Evolutionary conservation across 305 asterid species (phyloP).

Genomic region (Solanum hybrid): DNA sequence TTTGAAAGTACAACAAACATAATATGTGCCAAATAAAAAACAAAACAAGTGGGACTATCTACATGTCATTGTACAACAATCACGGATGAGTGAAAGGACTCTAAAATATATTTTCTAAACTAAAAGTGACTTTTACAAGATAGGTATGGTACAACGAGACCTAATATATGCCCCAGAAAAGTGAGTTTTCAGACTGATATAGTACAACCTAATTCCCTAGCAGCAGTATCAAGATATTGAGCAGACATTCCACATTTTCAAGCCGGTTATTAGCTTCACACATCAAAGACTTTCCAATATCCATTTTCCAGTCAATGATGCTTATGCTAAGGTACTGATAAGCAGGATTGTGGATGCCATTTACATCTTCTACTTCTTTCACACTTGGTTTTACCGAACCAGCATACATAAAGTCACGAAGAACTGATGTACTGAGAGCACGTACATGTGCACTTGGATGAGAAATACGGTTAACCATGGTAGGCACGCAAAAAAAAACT

Average conservation of each 20-base stretch:
- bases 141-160: background rate
- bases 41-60: background rate
- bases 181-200: conserved; percentile 27
- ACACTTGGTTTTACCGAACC: conserved; percentile 37
- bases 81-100: background rate
- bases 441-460: conserved; percentile 98
- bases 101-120: background rate
- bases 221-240: conserved; percentile 64
- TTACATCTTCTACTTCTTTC: conserved; percentile 27
- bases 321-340: conserved; percentile 42
- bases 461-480: conserved; percentile 74
- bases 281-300: conserved; percentile 66
- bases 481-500: conserved; percentile 39
- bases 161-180: background rate
- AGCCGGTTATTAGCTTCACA: conserved; percentile 88
- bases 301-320: conserved; percentile 56
- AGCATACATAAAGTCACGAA: conserved; percentile 65
- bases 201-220: conserved; percentile 75
- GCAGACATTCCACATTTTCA: conserved; percentile 69
- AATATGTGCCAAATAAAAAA: background rate
- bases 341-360: conserved; percentile 33
- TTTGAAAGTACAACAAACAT: background rate
- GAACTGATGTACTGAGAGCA: conserved; percentile 91
- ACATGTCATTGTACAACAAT: background rate
- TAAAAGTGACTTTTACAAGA: background rate